Evolutionary conservation across 805 yeast genomes (phyloP).

Genomic region (Blastobotrys terrestris): DNA sequence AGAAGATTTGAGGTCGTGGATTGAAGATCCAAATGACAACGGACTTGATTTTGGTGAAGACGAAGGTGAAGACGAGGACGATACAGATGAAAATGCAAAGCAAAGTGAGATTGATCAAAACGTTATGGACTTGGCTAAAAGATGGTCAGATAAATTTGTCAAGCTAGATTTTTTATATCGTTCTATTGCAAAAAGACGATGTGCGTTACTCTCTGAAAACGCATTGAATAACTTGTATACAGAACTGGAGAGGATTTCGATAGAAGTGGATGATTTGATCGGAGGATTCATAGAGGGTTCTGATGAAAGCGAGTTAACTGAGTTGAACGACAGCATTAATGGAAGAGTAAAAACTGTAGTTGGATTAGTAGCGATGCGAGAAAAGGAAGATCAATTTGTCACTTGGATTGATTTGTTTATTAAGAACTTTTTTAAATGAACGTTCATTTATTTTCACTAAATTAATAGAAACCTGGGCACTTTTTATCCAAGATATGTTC

Average conservation of each 20-base stretch:
- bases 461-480: no score
- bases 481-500: no score
- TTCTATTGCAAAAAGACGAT: slow-evolving; percentile 43
- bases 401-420: slow-evolving; percentile 6
- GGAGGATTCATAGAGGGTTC: slow-evolving; percentile 41
- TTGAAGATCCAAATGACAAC: slow-evolving; percentile 48
- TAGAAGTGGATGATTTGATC: slow-evolving; percentile 50
- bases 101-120: slow-evolving; percentile 17
- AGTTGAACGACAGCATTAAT: slow-evolving; percentile 2
- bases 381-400: slow-evolving; percentile 5
- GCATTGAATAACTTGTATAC: slow-evolving; percentile 43
- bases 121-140: slow-evolving; percentile 31
- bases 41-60: slow-evolving; percentile 23
- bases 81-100: slow-evolving; percentile 17
- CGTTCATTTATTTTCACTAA: no score
- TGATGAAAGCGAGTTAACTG: not conserved
- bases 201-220: slow-evolving; percentile 31
- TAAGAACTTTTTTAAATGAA: slow-evolving; percentile 4
- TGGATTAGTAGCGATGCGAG: not conserved
- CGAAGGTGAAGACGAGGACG: slow-evolving; percentile 23
- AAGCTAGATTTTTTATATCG: slow-evolving; percentile 52
- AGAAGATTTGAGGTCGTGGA: slow-evolving; percentile 66
- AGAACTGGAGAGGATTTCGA: slow-evolving; percentile 40
- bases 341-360: not conserved
- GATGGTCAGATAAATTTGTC: slow-evolving; percentile 49